A percentile compares a stretch with the other conserved stretches of the same genome.
Evolutionary conservation across 495 filamentous ascomycete species (phyloP).

Genomic region (Podospora pseudoanserina): DNA sequence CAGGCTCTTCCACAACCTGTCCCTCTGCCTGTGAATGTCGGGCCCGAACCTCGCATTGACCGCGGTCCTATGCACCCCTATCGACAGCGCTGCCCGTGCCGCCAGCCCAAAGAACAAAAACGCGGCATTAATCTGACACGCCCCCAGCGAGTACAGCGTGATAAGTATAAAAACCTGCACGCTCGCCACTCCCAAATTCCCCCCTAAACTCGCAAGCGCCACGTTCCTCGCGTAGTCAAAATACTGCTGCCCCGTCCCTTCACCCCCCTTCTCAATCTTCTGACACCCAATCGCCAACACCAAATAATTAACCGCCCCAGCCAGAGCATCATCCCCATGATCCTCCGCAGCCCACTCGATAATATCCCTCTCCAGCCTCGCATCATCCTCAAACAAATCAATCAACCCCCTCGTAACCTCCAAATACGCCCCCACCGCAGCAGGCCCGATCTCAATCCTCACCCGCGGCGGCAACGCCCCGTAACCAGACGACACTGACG

Average conservation of each 20-base stretch:
- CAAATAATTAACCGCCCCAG: slow-evolving; percentile 55
- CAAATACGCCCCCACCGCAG: slow-evolving; percentile 35
- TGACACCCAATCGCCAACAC: slow-evolving; percentile 61
- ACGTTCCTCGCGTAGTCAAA: slow-evolving; percentile 56
- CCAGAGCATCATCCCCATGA: slow-evolving; percentile 16
- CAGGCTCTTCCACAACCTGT: slow-evolving; percentile 60
- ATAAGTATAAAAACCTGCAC: slow-evolving; percentile 58
- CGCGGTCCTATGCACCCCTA: slow-evolving; percentile 59
- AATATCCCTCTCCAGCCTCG: slow-evolving; percentile 29
- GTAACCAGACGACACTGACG: slow-evolving; percentile 1
- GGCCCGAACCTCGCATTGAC: slow-evolving; percentile 56
- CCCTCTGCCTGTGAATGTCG: slow-evolving; percentile 46
- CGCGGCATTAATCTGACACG: slow-evolving; percentile 58
- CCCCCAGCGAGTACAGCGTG: slow-evolving; percentile 58
- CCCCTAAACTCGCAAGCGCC: slow-evolving; percentile 53
- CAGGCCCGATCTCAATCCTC: slow-evolving; percentile 17
- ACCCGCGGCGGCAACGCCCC: slow-evolving; percentile 23
- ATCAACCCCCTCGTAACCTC: slow-evolving; percentile 40
- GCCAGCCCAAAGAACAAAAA: slow-evolving; percentile 59
- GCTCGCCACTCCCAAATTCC: slow-evolving; percentile 53
- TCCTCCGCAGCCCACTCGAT: slow-evolving; percentile 29
- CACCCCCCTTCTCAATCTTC: slow-evolving; percentile 37
- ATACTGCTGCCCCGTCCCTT: slow-evolving; percentile 46
- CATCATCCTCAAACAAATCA: slow-evolving; percentile 38
- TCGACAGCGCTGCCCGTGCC: slow-evolving; percentile 55